Evolutionary conservation across 1,284 basidiomycete genomes (phyloP), one percentile per base, ranked within the genome.

Genomic region (Pulveroboletus sp.): DNA sequence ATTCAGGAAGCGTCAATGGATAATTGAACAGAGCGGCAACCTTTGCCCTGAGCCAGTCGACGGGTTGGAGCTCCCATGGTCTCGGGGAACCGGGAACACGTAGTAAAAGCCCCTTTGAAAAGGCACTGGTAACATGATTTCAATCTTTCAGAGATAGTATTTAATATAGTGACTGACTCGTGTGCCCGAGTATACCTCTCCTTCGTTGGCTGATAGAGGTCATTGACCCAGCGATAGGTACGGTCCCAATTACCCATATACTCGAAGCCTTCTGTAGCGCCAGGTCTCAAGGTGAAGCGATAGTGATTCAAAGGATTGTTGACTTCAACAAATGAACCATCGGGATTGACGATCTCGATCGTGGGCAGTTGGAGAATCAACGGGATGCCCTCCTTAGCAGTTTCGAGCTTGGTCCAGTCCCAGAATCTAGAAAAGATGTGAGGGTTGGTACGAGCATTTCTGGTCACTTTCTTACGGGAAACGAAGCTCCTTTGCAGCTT

Each of bases 231-330:
- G 12, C 62, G 62, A 26, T 52, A 65, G 3, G 65, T 64, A 15
- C 62, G 59, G 0, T 24, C 5, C 62, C 65, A 64, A 1, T 33
- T 8, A 17, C 14, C 26, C 59, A 66, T 59, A 26, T 66, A 64
- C 39, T 44, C 40, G 12, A 51, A 2, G 31, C 40, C 43, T 8
- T 17, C 0, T 3, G 26, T 8, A 18, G 1, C 0, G 5, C 64
- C 64, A 25, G 64, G 63, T 5, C 31, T 36, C 25, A 2, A 12
- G n/a, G 61, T 24, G 4, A 20, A 64, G 2, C 14, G 22, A 42
- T 66, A 65, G 9, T 66, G 64, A 36, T 61, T 64, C 51, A 66
- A 47, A 1, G 62, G 63, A 39, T 63, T 65, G 14, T 29, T 6
- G 9, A 63, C 50, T 26, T 11, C 18, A 4, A 3, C 11, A 2